Evolutionary conservation across 1,284 basidiomycete genomes (phyloP), one percentile per base, ranked within the genome.

Genomic region (Cerioporus squamosus): DNA sequence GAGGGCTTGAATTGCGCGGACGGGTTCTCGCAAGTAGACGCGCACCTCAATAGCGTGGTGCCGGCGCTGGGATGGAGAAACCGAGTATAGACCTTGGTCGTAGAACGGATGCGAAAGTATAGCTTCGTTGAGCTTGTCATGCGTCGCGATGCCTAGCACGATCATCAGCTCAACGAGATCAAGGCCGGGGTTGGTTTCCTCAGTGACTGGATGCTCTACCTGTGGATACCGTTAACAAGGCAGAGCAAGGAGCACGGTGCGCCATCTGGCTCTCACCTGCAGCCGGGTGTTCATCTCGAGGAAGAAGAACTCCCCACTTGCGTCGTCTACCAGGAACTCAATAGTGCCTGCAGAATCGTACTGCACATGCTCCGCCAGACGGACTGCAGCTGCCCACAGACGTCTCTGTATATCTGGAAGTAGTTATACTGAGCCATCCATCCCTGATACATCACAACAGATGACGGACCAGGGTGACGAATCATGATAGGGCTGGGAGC

Each of bases 281-380:
- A 90, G 81, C 6, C 88, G 79, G 0, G 87, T 85, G 62, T 92
- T 91, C 82, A 91, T 86, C 70, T 92, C 90, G 18, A 92, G 77
- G 66, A 91, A 92, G 75, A 81, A 90, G 71, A 87, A 90, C 8
- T 77, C 69, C 0, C 77, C 78, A 0, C 78, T 80, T 0, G 73
- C 57, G 55, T 86, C 79, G 64, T 89, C 84, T 4, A 89, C 84
- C 2, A 91, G 74, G 64, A 88, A 89, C 67, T 91, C 88, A 24
- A 89, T 80, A 0, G 87, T 91, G 82, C 84, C 87, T 48, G 85
- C 86, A 38, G 85, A 87, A 23, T 76, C 76, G 66, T 88, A 88
- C 15, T 79, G 78, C 50, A 89, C 81, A 2, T 71, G 69, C 49
- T 77, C 68, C 55, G 81, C 82, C 0, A 90, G 69, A 2, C 71